A percentile compares a stretch with the other conserved stretches of the same genome.
phyloP scores from a whole-genome alignment of 2,329 filamentous ascomycete genomes.

The Arthrobotrys iridis region DNA sequence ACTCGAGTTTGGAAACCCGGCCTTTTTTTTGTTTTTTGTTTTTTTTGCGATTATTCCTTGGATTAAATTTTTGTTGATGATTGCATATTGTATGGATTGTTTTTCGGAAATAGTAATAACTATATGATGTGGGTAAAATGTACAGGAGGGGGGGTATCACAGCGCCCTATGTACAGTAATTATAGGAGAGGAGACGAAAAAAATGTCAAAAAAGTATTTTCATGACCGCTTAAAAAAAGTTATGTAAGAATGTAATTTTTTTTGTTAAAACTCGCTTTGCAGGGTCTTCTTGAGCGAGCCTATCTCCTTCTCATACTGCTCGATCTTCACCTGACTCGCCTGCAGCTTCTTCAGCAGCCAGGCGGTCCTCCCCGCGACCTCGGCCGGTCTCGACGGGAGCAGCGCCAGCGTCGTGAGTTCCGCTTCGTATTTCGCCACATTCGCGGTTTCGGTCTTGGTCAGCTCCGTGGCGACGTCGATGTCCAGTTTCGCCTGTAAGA shows the following conservation, averaged over 20 bases:
- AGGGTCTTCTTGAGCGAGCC: slow-evolving; percentile 66
- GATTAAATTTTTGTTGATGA: too few relatives aligned
- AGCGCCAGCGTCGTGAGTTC: slow-evolving; percentile 65
- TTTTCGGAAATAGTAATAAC: too few relatives aligned
- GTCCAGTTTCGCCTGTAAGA: slow-evolving; percentile 59
- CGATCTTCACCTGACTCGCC: slow-evolving; percentile 65
- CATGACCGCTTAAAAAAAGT: too few relatives aligned
- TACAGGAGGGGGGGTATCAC: too few relatives aligned
- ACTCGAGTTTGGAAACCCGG: too few relatives aligned
- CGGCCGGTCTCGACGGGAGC: slow-evolving; percentile 63
- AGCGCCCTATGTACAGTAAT: too few relatives aligned
- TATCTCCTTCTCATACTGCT: slow-evolving; percentile 65
- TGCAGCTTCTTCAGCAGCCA: slow-evolving; percentile 66
- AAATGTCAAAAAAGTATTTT: too few relatives aligned
- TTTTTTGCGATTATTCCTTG: too few relatives aligned
- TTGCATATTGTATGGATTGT: too few relatives aligned
- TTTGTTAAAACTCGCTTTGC: slow-evolving; percentile 62
- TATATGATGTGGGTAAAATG: too few relatives aligned
- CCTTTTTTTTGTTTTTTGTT: too few relatives aligned
- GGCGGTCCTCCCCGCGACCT: slow-evolving; percentile 63
- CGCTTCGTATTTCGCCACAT: slow-evolving; percentile 66
- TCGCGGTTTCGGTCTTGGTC: slow-evolving; percentile 64
- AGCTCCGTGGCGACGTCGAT: slow-evolving; percentile 63
- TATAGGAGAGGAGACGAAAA: too few relatives aligned
- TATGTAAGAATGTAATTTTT: not conserved